Conservation (phyloP, 257 asterid genomes). For the Gentiana straminea region DNA sequence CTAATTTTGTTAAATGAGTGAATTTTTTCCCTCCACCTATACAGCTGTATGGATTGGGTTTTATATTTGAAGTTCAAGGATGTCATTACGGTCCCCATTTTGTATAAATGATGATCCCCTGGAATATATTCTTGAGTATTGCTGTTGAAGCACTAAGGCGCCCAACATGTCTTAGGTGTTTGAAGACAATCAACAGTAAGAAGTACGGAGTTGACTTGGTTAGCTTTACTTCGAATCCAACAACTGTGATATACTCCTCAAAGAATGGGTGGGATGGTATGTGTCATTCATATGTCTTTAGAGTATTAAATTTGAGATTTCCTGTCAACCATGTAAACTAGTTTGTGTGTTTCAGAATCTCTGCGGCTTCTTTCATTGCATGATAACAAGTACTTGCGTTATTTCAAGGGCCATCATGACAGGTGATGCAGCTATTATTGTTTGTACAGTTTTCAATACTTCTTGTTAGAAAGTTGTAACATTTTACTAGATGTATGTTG, state of each 20-base stretch:
- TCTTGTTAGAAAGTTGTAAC: neutral
- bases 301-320: neutral
- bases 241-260: constrained; percentile 92
- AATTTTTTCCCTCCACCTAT: too few species aligned
- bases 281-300: constrained; percentile 7
- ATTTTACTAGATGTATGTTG: constrained; percentile 1
- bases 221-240: constrained; percentile 92
- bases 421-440: constrained; percentile 33
- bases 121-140: too few species aligned
- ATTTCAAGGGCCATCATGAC: constrained; percentile 99
- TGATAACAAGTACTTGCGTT: constrained; percentile 94
- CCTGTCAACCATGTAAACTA: neutral
- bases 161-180: constrained; percentile 36
- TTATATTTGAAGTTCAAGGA: too few species aligned
- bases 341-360: constrained; percentile 60
- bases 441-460: neutral
- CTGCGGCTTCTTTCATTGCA: constrained; percentile 89
- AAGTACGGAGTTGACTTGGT: constrained; percentile 95
- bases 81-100: too few species aligned
- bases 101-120: too few species aligned
- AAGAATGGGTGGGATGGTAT: constrained; percentile 99
- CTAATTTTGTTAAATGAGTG: too few species aligned
- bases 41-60: too few species aligned
- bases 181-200: constrained; percentile 95
- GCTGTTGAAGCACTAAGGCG: neutral